Percentiles rank a stretch among this genome's conserved stretches.
phyloP scores from a whole-genome alignment of 305 asterid species.

The Fraxinus sp. region DNA sequence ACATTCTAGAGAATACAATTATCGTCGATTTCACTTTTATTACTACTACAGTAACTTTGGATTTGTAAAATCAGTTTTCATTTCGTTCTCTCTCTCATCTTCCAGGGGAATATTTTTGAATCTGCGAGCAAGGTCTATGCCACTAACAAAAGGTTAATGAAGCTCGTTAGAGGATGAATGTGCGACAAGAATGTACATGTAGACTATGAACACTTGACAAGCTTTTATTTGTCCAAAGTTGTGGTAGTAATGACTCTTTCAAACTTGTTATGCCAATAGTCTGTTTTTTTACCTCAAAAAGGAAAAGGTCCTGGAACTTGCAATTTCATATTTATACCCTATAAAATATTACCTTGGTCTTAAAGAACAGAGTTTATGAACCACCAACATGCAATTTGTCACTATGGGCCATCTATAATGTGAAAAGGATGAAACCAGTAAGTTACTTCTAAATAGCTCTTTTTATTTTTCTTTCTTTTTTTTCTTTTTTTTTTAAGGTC shows the following conservation, averaged over 20 bases:
- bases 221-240: neutral
- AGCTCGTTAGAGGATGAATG: slow-evolving; percentile 10
- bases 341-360: neutral
- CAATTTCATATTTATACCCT: neutral
- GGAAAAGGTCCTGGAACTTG: neutral
- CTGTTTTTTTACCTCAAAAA: neutral
- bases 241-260: neutral
- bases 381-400: too few species aligned
- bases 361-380: too few species aligned
- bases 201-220: slow-evolving; percentile 3
- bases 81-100: neutral
- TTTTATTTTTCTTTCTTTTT: too few species aligned
- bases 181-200: neutral
- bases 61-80: neutral
- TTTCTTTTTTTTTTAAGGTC: too few species aligned
- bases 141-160: slow-evolving; percentile 49
- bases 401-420: too few species aligned
- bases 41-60: neutral
- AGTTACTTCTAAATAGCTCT: too few species aligned
- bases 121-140: slow-evolving; percentile 69
- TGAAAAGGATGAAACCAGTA: too few species aligned
- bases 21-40: neutral
- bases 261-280: neutral
- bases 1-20: neutral
- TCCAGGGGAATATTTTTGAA: slow-evolving; percentile 91